These are phyloP conservation scores for Solanum appendiculatum DNA, from an alignment of 257 asterid species.

Conservation along the genomic window DNA sequence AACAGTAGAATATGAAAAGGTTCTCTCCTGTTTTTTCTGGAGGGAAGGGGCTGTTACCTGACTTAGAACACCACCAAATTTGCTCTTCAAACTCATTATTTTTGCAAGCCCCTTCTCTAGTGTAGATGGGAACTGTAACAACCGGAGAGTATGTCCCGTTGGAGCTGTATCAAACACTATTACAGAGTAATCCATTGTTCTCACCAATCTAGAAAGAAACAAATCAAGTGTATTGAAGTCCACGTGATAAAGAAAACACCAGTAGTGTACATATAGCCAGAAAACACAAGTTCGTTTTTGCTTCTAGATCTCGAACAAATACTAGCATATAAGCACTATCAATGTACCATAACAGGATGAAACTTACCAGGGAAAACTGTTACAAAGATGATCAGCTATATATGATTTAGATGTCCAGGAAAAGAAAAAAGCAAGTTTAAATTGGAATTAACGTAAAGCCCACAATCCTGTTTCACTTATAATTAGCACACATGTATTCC, in stretches of 20 bases:
- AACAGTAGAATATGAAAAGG: neutral
- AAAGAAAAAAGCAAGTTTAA: neutral
- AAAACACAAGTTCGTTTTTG: neutral
- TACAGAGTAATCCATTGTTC: slow-evolving; percentile 89
- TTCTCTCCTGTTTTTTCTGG: neutral
- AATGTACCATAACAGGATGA: neutral
- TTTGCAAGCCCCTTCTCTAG: slow-evolving; percentile 84
- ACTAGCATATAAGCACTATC: neutral
- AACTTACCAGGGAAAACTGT: neutral
- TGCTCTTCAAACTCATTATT: slow-evolving; percentile 82
- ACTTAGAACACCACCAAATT: slow-evolving; percentile 80
- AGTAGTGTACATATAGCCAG: neutral
- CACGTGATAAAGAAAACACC: neutral
- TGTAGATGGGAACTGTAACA: slow-evolving; percentile 92
- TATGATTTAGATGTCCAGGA: neutral
- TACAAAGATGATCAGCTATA: neutral
- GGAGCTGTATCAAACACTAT: slow-evolving; percentile 99
- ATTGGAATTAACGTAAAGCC: neutral
- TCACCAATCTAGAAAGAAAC: slow-evolving; percentile 60
- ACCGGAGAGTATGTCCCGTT: slow-evolving; percentile 95
- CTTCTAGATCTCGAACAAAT: neutral
- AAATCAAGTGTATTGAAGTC: neutral
- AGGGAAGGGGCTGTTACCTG: slow-evolving; percentile 38
- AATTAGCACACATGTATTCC: neutral
- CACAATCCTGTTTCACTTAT: neutral